Evolutionary conservation across 2,329 filamentous ascomycete genomes (phyloP), one percentile per base, ranked within the genome.

Genomic region (Didymellaceae sp.): DNA sequence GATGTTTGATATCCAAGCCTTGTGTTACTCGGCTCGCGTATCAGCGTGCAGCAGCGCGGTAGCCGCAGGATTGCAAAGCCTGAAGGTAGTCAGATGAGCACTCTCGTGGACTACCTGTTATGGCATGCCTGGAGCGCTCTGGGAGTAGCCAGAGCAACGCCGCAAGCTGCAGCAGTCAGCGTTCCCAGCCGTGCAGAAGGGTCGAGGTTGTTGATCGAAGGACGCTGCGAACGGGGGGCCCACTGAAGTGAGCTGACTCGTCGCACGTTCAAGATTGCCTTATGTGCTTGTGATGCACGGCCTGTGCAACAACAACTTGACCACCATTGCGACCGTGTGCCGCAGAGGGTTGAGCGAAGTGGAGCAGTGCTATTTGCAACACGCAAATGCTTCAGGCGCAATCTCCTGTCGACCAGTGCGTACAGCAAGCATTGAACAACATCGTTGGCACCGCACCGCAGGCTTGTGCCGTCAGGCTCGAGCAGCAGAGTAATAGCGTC

Each of bases 391-490:
- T 45, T 52, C n/a, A 32, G 6, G 21, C 24, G 41, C 40, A 45
- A 49, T 44, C 40, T 50, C 33, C 37, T 24, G 24, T 24, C 20
- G 24, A 30, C 54, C 48, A 50, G 38, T 37, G 47, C 44, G 38
- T 37, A 43, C 44, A 41, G 50, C 34, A 45, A 31, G 38, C 45
- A 45, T 54, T 51, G 46, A 28, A 35, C 45, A 45, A 54, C 50
- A 54, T 31, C 33, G 31, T 31, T 24, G 40, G n/a, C n/a, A n/a
- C 43, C 37, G 47, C 56, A 59, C 58, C 57, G 59, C 52, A n/a
- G n/a, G n/a, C 43, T 44, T 44, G 59, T 59, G 57, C 58, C 61
- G 58, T 60, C 54, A 58, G 61, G 57, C 51, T 55, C 52, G 59
- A 57, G n/a, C 59, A 56, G 50, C 53, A 48, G 58, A 42, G 50